Evolutionary conservation across 176 grass and related monocot genomes (phyloP), one percentile per base, ranked within the genome.

Genomic region (Raddia distichophylla): DNA sequence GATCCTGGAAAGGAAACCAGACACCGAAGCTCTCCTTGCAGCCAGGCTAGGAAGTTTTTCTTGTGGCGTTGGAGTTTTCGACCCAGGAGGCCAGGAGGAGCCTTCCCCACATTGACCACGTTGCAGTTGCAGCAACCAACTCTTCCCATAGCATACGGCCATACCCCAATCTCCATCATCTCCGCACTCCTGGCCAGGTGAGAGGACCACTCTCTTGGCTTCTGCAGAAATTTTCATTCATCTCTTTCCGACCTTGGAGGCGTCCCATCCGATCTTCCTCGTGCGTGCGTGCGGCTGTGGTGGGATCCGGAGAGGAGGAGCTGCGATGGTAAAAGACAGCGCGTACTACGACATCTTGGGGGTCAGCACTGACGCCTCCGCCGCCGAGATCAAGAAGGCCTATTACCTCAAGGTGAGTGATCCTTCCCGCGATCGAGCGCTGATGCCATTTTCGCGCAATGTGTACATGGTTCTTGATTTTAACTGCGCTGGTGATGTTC

Each of bases 361-460:
- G 73, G 89, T 99, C 54, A 82, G 80, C 88, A 88, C 89, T 7
- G 91, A 90, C 89, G 91, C 91, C 88, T 88, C 93, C 75, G 59
- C 85, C 20, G 82, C 91, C 48, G 76, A 99, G 45, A 99, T 99
- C 82, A 99, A 99, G 93, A 99, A 95, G 82, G 96, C 96, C 1
- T 99, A 95, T 69, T 95, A 95, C 85, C 42, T 95, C 55, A 99
- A 99, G 93, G 96, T 95, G 20, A 40, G 57, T 27, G 6, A 53
- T 62, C 13, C 34, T 66, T 47, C 6, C 5, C 1, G 2, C 4
- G 14, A 59, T 71, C 56, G 16, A 16, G 45, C 48, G 62, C 16
- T 10, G 22, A 6, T 35, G 8, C 3, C 6, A 1, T 75, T 8
- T 22, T 15, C 1, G 6, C 5, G n/a, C 33, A 6, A 14, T 49